Conservation (phyloP, 2,329 filamentous ascomycete genomes). For the Hypomyces perniciosus region DNA sequence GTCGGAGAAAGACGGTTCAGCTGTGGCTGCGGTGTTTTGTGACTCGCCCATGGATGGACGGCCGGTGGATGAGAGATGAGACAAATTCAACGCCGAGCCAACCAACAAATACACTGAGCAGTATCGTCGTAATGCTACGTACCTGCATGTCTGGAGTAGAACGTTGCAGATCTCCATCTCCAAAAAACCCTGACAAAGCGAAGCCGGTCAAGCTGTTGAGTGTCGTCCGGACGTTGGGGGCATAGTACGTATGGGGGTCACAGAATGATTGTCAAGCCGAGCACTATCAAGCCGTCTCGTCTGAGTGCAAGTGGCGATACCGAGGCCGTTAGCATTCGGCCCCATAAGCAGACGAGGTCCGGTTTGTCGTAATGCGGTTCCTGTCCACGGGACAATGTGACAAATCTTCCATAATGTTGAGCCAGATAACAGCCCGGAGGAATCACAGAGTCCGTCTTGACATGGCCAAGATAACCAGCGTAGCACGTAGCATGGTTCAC, state of each 20-base stretch:
- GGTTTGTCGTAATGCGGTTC: not conserved
- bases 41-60: slow-evolving; percentile 1
- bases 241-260: not conserved
- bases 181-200: not conserved
- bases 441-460: not conserved
- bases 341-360: not conserved
- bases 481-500: not conserved
- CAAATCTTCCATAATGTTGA: not conserved
- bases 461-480: not conserved
- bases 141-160: not conserved
- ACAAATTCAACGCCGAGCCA: slow-evolving; percentile 7
- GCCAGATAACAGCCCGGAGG: not conserved
- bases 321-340: not conserved
- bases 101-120: slow-evolving; percentile 1
- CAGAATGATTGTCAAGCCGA: not conserved
- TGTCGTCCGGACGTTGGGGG: slow-evolving; percentile 2
- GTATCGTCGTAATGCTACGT: not conserved
- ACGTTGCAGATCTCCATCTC: slow-evolving; percentile 2
- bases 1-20: slow-evolving; percentile 1
- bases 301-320: not conserved
- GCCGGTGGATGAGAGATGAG: not conserved
- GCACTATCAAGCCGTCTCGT: not conserved
- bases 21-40: not conserved
- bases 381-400: not conserved
- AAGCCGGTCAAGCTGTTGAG: not conserved